A percentile compares a stretch with the other conserved stretches of the same genome.
Conservation (phyloP, 2,329 filamentous ascomycete genomes). For the Meredithiella fracta region DNA sequence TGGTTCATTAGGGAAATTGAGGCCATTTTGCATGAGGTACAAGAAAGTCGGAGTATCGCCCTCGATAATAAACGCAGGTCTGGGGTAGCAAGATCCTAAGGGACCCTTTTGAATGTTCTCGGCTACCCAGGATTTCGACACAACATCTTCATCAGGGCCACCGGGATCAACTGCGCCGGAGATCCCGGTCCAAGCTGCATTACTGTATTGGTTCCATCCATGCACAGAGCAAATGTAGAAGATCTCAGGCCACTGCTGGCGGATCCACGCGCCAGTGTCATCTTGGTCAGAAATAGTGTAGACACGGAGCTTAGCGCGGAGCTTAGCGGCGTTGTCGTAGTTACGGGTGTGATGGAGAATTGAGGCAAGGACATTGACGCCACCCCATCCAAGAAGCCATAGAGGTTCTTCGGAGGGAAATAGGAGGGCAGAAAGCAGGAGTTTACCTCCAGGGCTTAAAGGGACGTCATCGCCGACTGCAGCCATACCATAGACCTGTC, state of each 20-base stretch:
- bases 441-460: slow-evolving; percentile 25
- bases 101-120: slow-evolving; percentile 33
- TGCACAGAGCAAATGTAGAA: slow-evolving; percentile 41
- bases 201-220: slow-evolving; percentile 37
- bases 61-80: slow-evolving; percentile 35
- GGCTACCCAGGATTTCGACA: slow-evolving; percentile 23
- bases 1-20: slow-evolving; percentile 29
- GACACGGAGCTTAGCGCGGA: slow-evolving; percentile 25
- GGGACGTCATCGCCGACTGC: slow-evolving; percentile 20
- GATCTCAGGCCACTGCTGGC: slow-evolving; percentile 35
- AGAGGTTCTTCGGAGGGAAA: slow-evolving; percentile 24
- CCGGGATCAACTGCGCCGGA: slow-evolving; percentile 23
- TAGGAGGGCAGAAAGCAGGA: slow-evolving; percentile 23
- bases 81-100: slow-evolving; percentile 28
- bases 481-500: slow-evolving; percentile 22
- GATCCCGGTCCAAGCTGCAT: slow-evolving; percentile 41
- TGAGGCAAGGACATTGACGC: slow-evolving; percentile 35
- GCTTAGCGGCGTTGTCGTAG: not conserved
- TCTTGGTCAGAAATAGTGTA: slow-evolving; percentile 45
- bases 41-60: slow-evolving; percentile 36
- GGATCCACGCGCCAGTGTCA: slow-evolving; percentile 39
- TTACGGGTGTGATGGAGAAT: slow-evolving; percentile 26
- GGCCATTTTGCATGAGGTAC: slow-evolving; percentile 31
- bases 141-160: slow-evolving; percentile 22
- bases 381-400: slow-evolving; percentile 38